Evolutionary conservation across 1,284 basidiomycete genomes (phyloP), one percentile per base, ranked within the genome.

Genomic region (Austroboletus olivaceoglutinosus): DNA sequence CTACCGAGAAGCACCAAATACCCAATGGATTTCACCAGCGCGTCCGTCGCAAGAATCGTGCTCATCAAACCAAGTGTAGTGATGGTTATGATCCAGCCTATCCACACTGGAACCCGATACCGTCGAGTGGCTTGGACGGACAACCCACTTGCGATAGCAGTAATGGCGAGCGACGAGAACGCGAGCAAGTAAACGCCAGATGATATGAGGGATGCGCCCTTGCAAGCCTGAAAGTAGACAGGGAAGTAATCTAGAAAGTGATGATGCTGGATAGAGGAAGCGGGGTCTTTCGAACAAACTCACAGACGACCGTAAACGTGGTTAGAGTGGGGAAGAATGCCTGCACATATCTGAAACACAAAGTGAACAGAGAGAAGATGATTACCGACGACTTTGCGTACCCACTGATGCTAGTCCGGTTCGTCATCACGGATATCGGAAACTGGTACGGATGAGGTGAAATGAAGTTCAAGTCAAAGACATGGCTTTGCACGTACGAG

Each of bases 331-430:
- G 2, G 3, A 38, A 45, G 22, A 56, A 55, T 16, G 53, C 31
- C 37, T 58, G 56, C 12, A 47, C 12, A 15, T 58, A 57, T 48
- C 56, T 58, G n/a, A 29, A n/a, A 10, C 11, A 36, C 22, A 11
- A n/a, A n/a, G n/a, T 1, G 4, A 18, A 13, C 7, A 13, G 9
- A 36, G 12, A 31, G 12, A 21, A 7, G 3, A 10, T 5, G 19
- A 8, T 30, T 19, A 11, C 16, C 10, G 3, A 45, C 1, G 16
- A 19, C 38, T 21, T 29, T 19, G 6, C 55, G 36, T 33, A 59
- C 54, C 57, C 57, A 29, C 57, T 58, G 30, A 51, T 16, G 21
- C 55, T 54, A 7, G 55, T 58, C 31, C 34, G 2, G 19, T 58
- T 60, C 27, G 51, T 58, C 48, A 60, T 37, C 30, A 60, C 5